Base-by-base conservation (phyloP, 2,329 filamentous ascomycete genomes). In the Alternaria arbusti region DNA sequence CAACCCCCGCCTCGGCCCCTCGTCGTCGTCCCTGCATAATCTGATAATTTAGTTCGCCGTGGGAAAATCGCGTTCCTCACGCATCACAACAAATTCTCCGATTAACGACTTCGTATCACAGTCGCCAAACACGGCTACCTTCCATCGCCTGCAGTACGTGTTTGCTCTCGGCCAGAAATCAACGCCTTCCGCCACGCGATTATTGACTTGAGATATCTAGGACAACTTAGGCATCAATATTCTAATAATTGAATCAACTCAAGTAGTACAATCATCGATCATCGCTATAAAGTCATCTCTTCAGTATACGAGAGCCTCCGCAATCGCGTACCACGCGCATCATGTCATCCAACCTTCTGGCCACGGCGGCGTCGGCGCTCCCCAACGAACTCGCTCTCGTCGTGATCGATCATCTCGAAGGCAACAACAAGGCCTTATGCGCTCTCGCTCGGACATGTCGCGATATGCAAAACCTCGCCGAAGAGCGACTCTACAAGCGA, bases 401-500 rank as follows among this genome's bases (percentile, higher is more conserved):
- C 12, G 67, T 78, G 12, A 60, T 79, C 54, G 67, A 72, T 6
- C 67, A 77, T 26, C 71, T 79, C 43, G 54, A 65, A 20, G 54
- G 57, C 56, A 74, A 77, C 56, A 65, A 68, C 22, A 45, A 59
- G 20, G 57, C 73, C 0, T 66, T 80, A 15, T 73, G 70, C 54
- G 44, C 54, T 3, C 75, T 78, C 30, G 77, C 77, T 8, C 71
- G 56, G 32, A 78, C 77, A 26, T 75, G 76, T 60, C 69, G 65
- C 13, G 61, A 61, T 43, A 65, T 79, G 52, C 76, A 79, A 60
- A 61, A 67, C 26, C 66, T 79, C 12, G 66, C 72, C 45, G 77
- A 80, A 50, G 73, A 76, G 52, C 71, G 70, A 50, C 63, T 80
- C 10, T 80, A 79, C 66, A 71, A 67, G 49, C 70, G 62, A 17